phyloP scores from a whole-genome alignment of 768 basidiomycete genomes.

The Termitomyces sp. region DNA sequence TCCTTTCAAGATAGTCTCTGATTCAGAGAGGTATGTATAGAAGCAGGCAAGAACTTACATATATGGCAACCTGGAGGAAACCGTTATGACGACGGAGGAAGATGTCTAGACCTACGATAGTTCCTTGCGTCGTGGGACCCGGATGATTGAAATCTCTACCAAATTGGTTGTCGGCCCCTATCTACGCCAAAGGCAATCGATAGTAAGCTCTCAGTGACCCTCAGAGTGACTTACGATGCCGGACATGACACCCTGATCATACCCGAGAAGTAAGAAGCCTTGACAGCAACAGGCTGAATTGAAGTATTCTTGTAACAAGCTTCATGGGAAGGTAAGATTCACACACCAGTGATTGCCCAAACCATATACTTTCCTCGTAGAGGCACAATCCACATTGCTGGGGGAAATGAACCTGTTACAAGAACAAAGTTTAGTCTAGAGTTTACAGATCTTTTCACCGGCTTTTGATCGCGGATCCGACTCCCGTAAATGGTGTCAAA shows the following conservation, averaged over 20 bases:
- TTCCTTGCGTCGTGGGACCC: constrained; percentile 30
- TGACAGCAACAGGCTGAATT: constrained; percentile 32
- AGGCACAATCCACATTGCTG: constrained; percentile 28
- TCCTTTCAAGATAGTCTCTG: constrained; percentile 18
- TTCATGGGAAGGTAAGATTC: not conserved
- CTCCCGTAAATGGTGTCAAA: not conserved
- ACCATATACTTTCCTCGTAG: constrained; percentile 31
- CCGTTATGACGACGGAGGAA: not conserved
- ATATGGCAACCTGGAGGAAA: constrained; percentile 22
- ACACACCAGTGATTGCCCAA: constrained; percentile 32
- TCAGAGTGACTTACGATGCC: constrained; percentile 22
- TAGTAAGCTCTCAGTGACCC: not conserved
- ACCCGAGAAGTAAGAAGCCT: constrained; percentile 31
- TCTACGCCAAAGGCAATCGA: constrained; percentile 14
- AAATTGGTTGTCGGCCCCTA: constrained; percentile 37
- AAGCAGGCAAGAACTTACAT: constrained; percentile 16
- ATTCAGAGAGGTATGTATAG: not conserved
- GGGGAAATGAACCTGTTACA: not conserved
- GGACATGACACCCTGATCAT: constrained; percentile 38
- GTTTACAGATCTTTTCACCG: not conserved
- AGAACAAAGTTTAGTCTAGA: not conserved
- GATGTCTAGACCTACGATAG: constrained; percentile 23
- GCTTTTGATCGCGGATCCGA: not conserved
- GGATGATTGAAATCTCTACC: constrained; percentile 32
- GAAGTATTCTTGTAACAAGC: not conserved